Conservation (phyloP, 106 monocot genomes). For the Phalaenopsis equestris region DNA sequence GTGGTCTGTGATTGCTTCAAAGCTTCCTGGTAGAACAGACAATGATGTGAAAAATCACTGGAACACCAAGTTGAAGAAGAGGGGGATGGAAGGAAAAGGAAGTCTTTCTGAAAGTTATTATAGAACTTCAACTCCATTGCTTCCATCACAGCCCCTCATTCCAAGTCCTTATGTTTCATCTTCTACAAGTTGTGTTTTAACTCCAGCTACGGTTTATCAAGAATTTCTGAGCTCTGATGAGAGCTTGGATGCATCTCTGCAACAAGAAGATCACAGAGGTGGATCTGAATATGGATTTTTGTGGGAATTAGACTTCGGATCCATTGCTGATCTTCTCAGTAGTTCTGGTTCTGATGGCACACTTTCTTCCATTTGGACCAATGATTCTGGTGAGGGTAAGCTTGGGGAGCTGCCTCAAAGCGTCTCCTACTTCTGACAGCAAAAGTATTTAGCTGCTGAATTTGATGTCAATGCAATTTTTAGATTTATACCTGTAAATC, state of each 20-base stretch:
- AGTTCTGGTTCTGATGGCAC: neutral
- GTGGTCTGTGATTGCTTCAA: conserved; percentile 20
- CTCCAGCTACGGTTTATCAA: neutral
- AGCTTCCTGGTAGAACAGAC: conserved; percentile 20
- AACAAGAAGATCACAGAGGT: neutral
- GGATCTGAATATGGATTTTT: conserved; percentile 4
- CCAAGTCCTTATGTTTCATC: neutral
- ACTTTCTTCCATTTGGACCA: neutral
- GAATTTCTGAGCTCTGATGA: conserved; percentile 6
- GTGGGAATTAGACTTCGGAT: neutral
- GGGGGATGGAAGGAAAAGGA: conserved; percentile 1
- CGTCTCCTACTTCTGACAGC: neutral
- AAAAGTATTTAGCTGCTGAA: neutral
- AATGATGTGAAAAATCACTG: conserved; percentile 21
- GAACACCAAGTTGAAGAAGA: conserved; percentile 22
- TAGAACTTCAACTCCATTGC: neutral
- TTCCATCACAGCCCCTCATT: neutral
- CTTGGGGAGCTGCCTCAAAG: neutral
- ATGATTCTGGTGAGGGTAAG: neutral
- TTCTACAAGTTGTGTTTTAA: neutral
- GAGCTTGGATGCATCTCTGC: neutral
- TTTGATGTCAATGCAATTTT: neutral
- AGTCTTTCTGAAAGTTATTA: neutral
- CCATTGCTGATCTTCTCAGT: neutral
- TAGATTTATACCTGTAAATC: neutral